Conservation (phyloP, 768 basidiomycete genomes). For the Leccinum longicurvipes region DNA sequence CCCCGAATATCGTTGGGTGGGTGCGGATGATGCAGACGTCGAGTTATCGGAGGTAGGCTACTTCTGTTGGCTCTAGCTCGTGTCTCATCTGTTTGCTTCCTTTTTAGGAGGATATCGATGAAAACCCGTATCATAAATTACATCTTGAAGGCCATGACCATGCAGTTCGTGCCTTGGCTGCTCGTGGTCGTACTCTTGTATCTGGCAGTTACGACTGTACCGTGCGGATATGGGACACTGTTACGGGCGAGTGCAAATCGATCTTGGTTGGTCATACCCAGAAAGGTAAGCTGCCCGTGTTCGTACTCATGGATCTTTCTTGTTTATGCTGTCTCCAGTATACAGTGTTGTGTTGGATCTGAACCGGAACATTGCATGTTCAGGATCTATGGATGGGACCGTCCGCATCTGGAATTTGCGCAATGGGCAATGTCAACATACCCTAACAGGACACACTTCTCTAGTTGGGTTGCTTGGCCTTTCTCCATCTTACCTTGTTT, state of each 20-base stretch:
- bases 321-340: constrained; percentile 45
- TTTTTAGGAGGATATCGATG: constrained; percentile 56
- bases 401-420: constrained; percentile 92
- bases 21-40: constrained; percentile 56
- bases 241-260: constrained; percentile 78
- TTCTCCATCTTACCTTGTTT: constrained; percentile 87
- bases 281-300: constrained; percentile 58
- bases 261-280: constrained; percentile 84
- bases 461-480: constrained; percentile 91
- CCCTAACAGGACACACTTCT: constrained; percentile 87
- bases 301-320: background rate
- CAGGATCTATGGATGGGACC: constrained; percentile 97
- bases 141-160: constrained; percentile 87
- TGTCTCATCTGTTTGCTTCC: constrained; percentile 6
- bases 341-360: constrained; percentile 94
- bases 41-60: constrained; percentile 50
- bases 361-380: constrained; percentile 84
- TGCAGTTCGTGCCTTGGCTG: constrained; percentile 90
- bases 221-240: constrained; percentile 93
- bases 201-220: constrained; percentile 96
- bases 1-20: constrained; percentile 48
- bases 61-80: background rate
- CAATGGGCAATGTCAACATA: constrained; percentile 76
- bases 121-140: constrained; percentile 88
- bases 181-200: constrained; percentile 83